Evolutionary conservation across 192 early-diverging fungal species (phyloP), one percentile per base, ranked within the genome.

Genomic region (Diversispora epigaea): DNA sequence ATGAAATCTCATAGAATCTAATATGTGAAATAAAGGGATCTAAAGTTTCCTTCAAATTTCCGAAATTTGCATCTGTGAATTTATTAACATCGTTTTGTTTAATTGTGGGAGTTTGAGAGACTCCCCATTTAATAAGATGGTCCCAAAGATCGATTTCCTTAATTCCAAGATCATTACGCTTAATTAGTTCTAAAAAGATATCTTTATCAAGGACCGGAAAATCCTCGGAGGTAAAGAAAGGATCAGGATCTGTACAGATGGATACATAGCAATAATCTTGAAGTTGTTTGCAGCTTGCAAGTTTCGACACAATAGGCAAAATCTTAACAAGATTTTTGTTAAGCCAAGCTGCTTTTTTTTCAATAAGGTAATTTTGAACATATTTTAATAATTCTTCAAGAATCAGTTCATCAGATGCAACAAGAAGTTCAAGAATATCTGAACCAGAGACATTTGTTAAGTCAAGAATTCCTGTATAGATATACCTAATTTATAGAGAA

Each of bases 51-150:
- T 56, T 41, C 11, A 71, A 19, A 56, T 14, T 22, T 8, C 12
- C 12, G 40, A 71, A 71, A 41, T 71, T 52, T 15, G 22, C n/a
- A 12, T 32, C 11, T 7, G 69, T 22, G 32, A 43, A 56, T 9
- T 71, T 40, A 3, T 56, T 19, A 40, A 56, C 17, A 41, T 70
- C 50, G 7, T 70, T 39, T 32, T 40, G 11, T 32, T 9, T 39
- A 39, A 55, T 22, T 4, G 14, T 19, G 19, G 69, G 22, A 54
- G 8, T 14, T 54, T 69, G 49, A 11, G 69, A 21, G 8, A 57
- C n/a, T 4, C 71, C 71, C 71, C 71, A 72, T 60, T 62, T 10
- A 73, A 73, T 60, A 22, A 47, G 9, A n/a, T n/a, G n/a, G n/a
- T n/a, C n/a, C n/a, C n/a, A n/a, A n/a, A 73, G 17, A 62, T 73